A percentile compares a stretch with the other conserved stretches of the same genome.
phyloP scores from a whole-genome alignment of 2,329 filamentous ascomycete species.

The Acephala macrosclerotiorum region DNA sequence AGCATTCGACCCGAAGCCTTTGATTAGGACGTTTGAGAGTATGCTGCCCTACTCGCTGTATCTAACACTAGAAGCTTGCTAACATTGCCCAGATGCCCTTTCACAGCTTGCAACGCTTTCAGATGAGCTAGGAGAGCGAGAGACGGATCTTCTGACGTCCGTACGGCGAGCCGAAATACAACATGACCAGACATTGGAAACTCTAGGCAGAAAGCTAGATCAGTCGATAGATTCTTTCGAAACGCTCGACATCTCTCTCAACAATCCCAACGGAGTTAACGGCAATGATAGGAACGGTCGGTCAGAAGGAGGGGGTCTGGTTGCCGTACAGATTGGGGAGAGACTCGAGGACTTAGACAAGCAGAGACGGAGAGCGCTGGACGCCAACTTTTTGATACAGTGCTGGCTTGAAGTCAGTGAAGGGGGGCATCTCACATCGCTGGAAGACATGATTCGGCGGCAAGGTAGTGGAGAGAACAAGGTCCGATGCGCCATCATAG shows the following conservation, averaged over 20 bases:
- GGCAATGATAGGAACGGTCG: conserved; percentile 58
- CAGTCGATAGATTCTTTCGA: conserved; percentile 93
- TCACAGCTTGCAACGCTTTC: conserved; percentile 74
- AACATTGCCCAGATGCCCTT: conserved; percentile 60
- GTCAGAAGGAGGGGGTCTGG: conserved; percentile 74
- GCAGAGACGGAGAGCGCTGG: conserved; percentile 86
- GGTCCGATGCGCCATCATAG: conserved; percentile 91
- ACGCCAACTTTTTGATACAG: conserved; percentile 93
- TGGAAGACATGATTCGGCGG: conserved; percentile 82
- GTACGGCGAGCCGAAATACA: conserved; percentile 91
- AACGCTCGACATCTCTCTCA: conserved; percentile 83
- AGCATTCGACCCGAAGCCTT: conserved; percentile 91
- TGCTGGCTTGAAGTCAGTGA: conserved; percentile 98
- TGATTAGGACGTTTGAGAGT: conserved; percentile 95
- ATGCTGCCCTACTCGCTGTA: conserved; percentile 36
- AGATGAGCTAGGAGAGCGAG: conserved; percentile 86
- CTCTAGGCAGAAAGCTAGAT: conserved; percentile 86
- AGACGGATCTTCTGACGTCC: conserved; percentile 89
- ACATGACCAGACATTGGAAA: conserved; percentile 90
- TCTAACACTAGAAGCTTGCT: conserved; percentile 32
- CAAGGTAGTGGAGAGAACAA: conserved; percentile 90
- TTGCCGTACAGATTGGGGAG: conserved; percentile 94
- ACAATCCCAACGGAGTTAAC: conserved; percentile 58
- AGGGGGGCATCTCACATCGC: conserved; percentile 81
- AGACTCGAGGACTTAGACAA: conserved; percentile 92